Evolutionary conservation across 768 basidiomycete species (phyloP).

Genomic region (Strobilomyces dryophilus): DNA sequence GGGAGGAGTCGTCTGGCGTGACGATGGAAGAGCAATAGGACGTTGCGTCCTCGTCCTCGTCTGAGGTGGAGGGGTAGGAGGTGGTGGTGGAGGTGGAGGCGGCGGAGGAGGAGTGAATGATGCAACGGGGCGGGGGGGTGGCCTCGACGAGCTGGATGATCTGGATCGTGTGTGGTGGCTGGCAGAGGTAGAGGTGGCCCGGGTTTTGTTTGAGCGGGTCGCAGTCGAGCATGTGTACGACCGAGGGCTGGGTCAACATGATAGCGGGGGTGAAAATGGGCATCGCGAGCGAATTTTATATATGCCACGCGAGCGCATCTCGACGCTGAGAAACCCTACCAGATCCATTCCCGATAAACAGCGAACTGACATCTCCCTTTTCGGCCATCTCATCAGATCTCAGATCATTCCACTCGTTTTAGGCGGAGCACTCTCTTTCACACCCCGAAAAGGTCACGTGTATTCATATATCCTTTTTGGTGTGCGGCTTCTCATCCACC

Average conservation of each 20-base stretch:
- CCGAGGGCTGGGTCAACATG: slow-evolving; percentile 23
- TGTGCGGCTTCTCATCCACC: slow-evolving; percentile 14
- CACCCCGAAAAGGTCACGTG: slow-evolving; percentile 17
- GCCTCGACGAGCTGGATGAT: slow-evolving; percentile 77
- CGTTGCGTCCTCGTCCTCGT: slow-evolving; percentile 45
- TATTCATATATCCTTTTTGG: slow-evolving; percentile 18
- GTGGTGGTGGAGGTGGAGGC: slow-evolving; percentile 38
- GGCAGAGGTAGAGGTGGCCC: slow-evolving; percentile 43
- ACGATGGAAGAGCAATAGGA: slow-evolving; percentile 73
- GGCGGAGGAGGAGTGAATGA: slow-evolving; percentile 31
- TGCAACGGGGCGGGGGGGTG: slow-evolving; percentile 43
- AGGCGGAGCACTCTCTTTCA: not conserved
- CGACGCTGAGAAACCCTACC: slow-evolving; percentile 11
- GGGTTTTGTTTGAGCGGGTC: slow-evolving; percentile 34
- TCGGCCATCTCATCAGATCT: slow-evolving; percentile 14
- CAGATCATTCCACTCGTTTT: slow-evolving; percentile 13
- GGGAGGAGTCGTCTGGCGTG: slow-evolving; percentile 36
- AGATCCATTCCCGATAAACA: not conserved
- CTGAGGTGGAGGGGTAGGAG: slow-evolving; percentile 35
- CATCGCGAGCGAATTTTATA: slow-evolving; percentile 11
- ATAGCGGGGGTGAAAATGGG: slow-evolving; percentile 9
- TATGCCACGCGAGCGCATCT: slow-evolving; percentile 28
- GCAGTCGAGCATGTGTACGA: slow-evolving; percentile 24
- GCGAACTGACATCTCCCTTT: slow-evolving; percentile 17
- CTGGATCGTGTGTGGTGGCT: slow-evolving; percentile 50